These are phyloP conservation scores for Basipetospora chlamydospora DNA, from an alignment of 2,329 filamentous ascomycete genomes.

Conservation along the genomic window DNA sequence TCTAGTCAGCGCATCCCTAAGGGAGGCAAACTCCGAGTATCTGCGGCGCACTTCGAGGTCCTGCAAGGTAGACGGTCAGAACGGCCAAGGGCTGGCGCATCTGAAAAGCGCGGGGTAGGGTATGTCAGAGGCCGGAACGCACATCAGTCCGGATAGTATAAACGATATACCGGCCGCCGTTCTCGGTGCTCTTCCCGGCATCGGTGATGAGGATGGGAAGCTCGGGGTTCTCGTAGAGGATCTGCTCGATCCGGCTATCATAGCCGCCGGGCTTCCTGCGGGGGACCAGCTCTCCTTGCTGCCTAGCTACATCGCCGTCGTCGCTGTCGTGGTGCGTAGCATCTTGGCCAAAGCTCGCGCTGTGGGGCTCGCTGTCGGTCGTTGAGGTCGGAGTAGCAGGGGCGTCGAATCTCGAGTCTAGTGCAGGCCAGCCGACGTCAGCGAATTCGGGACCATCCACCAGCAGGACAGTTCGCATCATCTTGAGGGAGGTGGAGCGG, in stretches of 20 bases:
- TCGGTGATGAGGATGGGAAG: constrained; percentile 84
- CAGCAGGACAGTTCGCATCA: constrained; percentile 23
- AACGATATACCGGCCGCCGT: constrained; percentile 84
- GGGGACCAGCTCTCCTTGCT: constrained; percentile 30
- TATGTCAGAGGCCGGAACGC: constrained; percentile 18
- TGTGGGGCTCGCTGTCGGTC: constrained; percentile 32
- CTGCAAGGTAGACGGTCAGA: constrained; percentile 27
- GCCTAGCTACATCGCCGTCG: constrained; percentile 31
- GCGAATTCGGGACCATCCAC: constrained; percentile 20
- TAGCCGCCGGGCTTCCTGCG: constrained; percentile 71
- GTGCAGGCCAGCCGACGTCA: constrained; percentile 28
- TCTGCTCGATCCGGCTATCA: constrained; percentile 91
- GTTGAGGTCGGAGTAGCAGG: constrained; percentile 60
- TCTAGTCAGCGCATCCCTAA: constrained; percentile 75
- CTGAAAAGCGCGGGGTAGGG: constrained; percentile 2
- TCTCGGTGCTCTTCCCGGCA: constrained; percentile 88
- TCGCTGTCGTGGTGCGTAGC: constrained; percentile 20
- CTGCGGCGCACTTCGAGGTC: constrained; percentile 88
- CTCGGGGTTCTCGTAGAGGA: constrained; percentile 87
- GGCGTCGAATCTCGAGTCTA: constrained; percentile 46
- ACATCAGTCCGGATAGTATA: constrained; percentile 95
- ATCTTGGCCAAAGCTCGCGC: constrained; percentile 10
- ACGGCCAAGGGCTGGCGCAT: too few species aligned
- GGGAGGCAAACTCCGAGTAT: constrained; percentile 91
- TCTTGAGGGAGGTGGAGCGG: constrained; percentile 11